Evolutionary conservation across 2,329 filamentous ascomycete genomes (phyloP).

Genomic region (Nannizziopsis barbatae): DNA sequence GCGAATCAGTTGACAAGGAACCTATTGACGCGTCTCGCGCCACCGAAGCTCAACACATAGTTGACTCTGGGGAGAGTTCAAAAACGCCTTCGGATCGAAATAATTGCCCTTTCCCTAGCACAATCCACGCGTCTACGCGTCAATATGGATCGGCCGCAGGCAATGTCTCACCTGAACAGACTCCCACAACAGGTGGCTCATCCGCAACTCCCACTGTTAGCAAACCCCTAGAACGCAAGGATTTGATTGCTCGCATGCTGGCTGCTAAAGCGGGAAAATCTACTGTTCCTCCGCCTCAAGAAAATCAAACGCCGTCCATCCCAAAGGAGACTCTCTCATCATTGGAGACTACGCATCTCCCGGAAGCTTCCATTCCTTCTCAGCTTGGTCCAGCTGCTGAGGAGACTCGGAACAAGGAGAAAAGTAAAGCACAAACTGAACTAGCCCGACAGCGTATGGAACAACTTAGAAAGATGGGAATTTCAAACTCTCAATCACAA

Average conservation of each 20-base stretch:
- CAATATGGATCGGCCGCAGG: neutral
- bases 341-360: neutral
- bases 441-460: conserved; percentile 69
- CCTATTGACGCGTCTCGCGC: neutral
- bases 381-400: conserved; percentile 3
- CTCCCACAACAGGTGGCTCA: neutral
- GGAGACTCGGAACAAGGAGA: conserved; percentile 30
- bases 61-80: neutral
- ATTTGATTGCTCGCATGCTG: conserved; percentile 63
- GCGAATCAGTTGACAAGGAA: neutral
- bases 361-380: neutral
- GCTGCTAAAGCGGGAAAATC: conserved; percentile 57
- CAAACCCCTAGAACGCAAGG: conserved; percentile 55
- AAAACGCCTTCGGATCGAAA: neutral
- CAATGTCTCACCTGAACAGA: neutral
- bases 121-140: too few species aligned
- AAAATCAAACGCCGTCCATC: neutral
- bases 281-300: neutral
- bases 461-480: conserved; percentile 49
- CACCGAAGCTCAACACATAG: neutral
- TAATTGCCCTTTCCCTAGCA: too few species aligned
- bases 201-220: conserved; percentile 12
- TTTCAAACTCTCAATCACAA: conserved; percentile 32
- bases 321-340: neutral
- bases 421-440: conserved; percentile 58